phyloP scores from a whole-genome alignment of 176 grass and related monocot genomes.

The Elaeis guineensis region DNA sequence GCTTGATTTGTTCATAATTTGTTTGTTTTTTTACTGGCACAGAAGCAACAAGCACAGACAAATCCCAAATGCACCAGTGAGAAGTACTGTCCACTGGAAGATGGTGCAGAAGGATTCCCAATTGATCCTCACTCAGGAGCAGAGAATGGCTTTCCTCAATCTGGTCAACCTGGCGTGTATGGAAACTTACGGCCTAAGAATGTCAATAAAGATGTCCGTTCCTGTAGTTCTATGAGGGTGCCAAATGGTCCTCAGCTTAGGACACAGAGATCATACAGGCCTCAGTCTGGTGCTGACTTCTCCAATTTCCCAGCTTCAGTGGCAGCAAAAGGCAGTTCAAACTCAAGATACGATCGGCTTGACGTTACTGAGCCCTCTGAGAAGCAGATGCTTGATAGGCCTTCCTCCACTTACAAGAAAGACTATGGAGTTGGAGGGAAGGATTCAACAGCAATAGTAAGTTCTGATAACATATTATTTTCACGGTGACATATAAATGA shows the following conservation, averaged over 20 bases:
- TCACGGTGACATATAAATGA: too few species aligned
- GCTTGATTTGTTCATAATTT: background rate
- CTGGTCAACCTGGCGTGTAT: slow-evolving; percentile 18
- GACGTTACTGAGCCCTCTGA: slow-evolving; percentile 14
- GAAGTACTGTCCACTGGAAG: slow-evolving; percentile 31
- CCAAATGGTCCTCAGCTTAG: slow-evolving; percentile 26
- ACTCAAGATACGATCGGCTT: slow-evolving; percentile 17
- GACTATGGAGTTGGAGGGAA: slow-evolving; percentile 17
- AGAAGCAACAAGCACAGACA: slow-evolving; percentile 44
- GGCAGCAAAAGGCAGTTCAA: slow-evolving; percentile 18
- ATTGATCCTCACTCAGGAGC: slow-evolving; percentile 22
- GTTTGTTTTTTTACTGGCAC: background rate
- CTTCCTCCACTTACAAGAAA: slow-evolving; percentile 41
- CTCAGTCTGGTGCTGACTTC: slow-evolving; percentile 13
- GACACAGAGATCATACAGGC: slow-evolving; percentile 42
- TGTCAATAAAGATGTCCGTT: slow-evolving; percentile 8
- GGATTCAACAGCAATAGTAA: slow-evolving; percentile 27
- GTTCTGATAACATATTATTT: background rate
- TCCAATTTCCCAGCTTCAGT: slow-evolving; percentile 1
- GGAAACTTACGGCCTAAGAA: slow-evolving; percentile 25
- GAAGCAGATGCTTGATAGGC: slow-evolving; percentile 29
- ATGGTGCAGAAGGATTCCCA: slow-evolving; percentile 36
- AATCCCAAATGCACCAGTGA: slow-evolving; percentile 50
- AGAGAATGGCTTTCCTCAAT: slow-evolving; percentile 4
- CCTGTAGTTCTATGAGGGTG: slow-evolving; percentile 44